Evolutionary conservation across 305 asterid genomes (phyloP).

Genomic region (Fraxinus angustifolia): DNA sequence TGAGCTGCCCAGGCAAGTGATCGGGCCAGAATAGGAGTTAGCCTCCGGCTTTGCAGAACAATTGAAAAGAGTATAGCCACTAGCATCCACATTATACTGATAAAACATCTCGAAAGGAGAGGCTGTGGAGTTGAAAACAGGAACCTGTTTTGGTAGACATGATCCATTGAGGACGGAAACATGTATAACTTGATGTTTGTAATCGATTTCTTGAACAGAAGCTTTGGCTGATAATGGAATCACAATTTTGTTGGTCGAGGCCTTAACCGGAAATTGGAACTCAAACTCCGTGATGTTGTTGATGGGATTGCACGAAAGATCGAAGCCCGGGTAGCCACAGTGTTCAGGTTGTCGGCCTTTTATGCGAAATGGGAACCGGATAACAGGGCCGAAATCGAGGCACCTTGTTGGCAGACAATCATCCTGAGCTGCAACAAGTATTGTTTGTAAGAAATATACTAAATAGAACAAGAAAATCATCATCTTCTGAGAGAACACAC

Average conservation of each 20-base stretch:
- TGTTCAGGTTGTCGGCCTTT: slow-evolving; percentile 32
- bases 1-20: slow-evolving; percentile 29
- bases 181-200: slow-evolving; percentile 29
- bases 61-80: slow-evolving; percentile 38
- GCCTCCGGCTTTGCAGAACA: slow-evolving; percentile 23
- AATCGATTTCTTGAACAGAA: slow-evolving; percentile 33
- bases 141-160: slow-evolving; percentile 36
- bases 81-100: background rate
- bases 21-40: background rate
- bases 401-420: slow-evolving; percentile 38
- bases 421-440: slow-evolving; percentile 26
- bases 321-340: slow-evolving; percentile 49
- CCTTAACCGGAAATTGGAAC: slow-evolving; percentile 41
- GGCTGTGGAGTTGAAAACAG: slow-evolving; percentile 17
- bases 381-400: slow-evolving; percentile 29
- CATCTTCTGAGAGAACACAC: slow-evolving; percentile 13
- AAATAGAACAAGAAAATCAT: slow-evolving; percentile 15
- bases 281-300: slow-evolving; percentile 31
- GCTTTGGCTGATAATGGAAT: slow-evolving; percentile 36
- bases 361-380: slow-evolving; percentile 44
- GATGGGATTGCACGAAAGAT: slow-evolving; percentile 34
- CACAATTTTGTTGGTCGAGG: slow-evolving; percentile 33
- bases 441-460: slow-evolving; percentile 3
- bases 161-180: slow-evolving; percentile 31
- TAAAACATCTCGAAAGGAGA: slow-evolving; percentile 32